A percentile compares a stretch with the other conserved stretches of the same genome.
Conservation (phyloP, 805 yeast genomes). For the Vanderwaltozyma tropicalis region DNA sequence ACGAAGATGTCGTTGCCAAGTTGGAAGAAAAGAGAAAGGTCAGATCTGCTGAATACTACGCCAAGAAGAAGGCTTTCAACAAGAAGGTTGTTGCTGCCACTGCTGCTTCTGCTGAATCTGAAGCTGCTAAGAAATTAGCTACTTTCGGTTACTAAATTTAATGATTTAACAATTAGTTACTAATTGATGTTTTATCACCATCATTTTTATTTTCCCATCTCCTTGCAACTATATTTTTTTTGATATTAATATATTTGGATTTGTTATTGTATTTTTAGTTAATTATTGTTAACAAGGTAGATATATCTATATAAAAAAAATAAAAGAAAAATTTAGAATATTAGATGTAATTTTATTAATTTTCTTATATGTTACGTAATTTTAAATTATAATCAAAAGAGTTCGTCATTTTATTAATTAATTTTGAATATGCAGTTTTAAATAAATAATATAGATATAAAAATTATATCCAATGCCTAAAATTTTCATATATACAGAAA, state of each 20-base stretch:
- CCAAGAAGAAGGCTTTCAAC: conserved; percentile 93
- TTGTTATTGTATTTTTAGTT: conserved; percentile 1
- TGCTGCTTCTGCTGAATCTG: conserved; percentile 80
- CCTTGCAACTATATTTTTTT: conserved; percentile 4
- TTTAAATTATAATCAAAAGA: too few relatives aligned
- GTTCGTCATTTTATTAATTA: too few relatives aligned
- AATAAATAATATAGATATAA: neutral
- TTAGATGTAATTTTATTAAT: neutral
- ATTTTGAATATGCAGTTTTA: neutral
- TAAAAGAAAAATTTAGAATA: conserved; percentile 4
- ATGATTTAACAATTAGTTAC: conserved; percentile 12
- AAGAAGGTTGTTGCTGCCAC: conserved; percentile 85
- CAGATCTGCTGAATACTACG: conserved; percentile 97
- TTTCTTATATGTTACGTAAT: neutral
- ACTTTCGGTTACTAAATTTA: conserved; percentile 86
- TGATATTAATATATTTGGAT: conserved; percentile 1
- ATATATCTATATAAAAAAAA: conserved; percentile 4
- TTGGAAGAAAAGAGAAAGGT: conserved; percentile 99
- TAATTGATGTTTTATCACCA: conserved; percentile 6
- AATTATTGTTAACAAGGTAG: conserved; percentile 2
- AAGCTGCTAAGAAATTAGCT: conserved; percentile 88
- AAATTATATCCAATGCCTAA: conserved; percentile 17
- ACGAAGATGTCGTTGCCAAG: conserved; percentile 94
- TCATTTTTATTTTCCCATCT: conserved; percentile 3
- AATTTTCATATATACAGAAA: conserved; percentile 70